Conservation (phyloP, 2,329 filamentous ascomycete genomes). For the Aureobasidium zeae region DNA sequence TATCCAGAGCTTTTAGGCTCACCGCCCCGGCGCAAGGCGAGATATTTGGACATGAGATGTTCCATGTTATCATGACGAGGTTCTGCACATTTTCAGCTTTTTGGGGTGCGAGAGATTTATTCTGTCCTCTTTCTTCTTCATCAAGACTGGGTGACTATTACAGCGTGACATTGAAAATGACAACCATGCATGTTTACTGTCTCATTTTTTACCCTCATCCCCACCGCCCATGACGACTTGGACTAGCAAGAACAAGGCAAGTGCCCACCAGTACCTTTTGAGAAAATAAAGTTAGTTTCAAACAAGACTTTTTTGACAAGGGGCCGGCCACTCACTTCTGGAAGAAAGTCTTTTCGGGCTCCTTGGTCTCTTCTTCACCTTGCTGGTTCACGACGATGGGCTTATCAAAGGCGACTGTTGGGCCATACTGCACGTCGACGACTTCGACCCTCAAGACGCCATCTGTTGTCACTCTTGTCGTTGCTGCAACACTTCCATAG, state of each 20-base stretch:
- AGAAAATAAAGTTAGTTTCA: slow-evolving; percentile 19
- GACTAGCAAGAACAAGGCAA: slow-evolving; percentile 39
- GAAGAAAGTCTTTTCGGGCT: slow-evolving; percentile 42
- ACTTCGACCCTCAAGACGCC: slow-evolving; percentile 33
- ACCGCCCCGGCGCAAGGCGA: slow-evolving; percentile 6
- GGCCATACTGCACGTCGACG: slow-evolving; percentile 31
- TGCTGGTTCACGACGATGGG: slow-evolving; percentile 48
- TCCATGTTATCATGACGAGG: no score
- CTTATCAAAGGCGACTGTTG: slow-evolving; percentile 40
- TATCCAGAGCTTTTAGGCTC: slow-evolving; percentile 16
- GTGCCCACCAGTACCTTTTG: slow-evolving; percentile 44
- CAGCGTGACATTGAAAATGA: no score
- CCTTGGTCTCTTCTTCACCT: slow-evolving; percentile 41
- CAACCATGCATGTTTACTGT: no score
- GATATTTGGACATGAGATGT: slow-evolving; percentile 7
- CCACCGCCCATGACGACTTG: slow-evolving; percentile 38
- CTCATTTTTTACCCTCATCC: no score
- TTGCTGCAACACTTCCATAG: slow-evolving; percentile 29
- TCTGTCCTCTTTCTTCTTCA: no score
- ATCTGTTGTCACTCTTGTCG: slow-evolving; percentile 4
- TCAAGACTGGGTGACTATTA: no score
- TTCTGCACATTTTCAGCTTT: no score
- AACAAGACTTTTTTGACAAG: no score
- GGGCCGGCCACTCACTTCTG: slow-evolving; percentile 37
- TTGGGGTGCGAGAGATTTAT: no score